Percentiles rank a stretch among this genome's conserved stretches.
These are phyloP conservation scores for Albatrellus ellisii DNA, from an alignment of 768 basidiomycete genomes.

Conservation along the genomic window DNA sequence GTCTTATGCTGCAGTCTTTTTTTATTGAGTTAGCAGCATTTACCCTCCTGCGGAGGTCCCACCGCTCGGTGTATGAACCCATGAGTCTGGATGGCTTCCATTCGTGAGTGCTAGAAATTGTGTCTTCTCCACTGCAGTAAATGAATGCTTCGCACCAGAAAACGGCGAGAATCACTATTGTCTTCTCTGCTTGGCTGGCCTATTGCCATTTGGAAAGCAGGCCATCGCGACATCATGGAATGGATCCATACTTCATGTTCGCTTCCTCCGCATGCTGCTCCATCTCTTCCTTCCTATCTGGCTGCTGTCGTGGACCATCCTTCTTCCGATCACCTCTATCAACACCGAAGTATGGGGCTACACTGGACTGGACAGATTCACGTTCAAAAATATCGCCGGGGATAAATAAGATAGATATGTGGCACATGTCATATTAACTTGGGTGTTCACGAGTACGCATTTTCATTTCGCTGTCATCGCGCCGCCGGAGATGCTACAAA, in stretches of 20 bases:
- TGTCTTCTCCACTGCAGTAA: not conserved
- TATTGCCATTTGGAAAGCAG: conserved; percentile 41
- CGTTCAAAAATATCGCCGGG: conserved; percentile 61
- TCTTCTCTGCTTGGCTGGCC: conserved; percentile 51
- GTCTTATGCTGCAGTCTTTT: conserved; percentile 68
- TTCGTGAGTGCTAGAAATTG: conserved; percentile 21
- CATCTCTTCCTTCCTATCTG: conserved; percentile 82
- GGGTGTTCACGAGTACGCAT: conserved; percentile 60
- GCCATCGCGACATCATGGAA: conserved; percentile 46
- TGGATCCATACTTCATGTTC: conserved; percentile 80
- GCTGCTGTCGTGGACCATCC: conserved; percentile 76
- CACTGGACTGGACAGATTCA: conserved; percentile 53
- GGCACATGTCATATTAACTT: no score
- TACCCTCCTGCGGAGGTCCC: conserved; percentile 69
- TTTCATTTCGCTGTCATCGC: not conserved
- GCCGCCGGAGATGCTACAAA: no score
- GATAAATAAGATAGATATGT: no score
- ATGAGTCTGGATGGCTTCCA: conserved; percentile 50
- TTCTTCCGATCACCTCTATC: conserved; percentile 63
- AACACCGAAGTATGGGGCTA: conserved; percentile 32
- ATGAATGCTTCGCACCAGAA: no score
- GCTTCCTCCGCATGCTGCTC: conserved; percentile 77
- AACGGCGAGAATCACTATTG: conserved; percentile 44
- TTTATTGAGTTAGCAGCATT: conserved; percentile 60
- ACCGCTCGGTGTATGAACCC: conserved; percentile 84